Percentiles rank a stretch among this genome's conserved stretches.
phyloP scores from a whole-genome alignment of 2,329 filamentous ascomycete species.

The Penicillium palitans region DNA sequence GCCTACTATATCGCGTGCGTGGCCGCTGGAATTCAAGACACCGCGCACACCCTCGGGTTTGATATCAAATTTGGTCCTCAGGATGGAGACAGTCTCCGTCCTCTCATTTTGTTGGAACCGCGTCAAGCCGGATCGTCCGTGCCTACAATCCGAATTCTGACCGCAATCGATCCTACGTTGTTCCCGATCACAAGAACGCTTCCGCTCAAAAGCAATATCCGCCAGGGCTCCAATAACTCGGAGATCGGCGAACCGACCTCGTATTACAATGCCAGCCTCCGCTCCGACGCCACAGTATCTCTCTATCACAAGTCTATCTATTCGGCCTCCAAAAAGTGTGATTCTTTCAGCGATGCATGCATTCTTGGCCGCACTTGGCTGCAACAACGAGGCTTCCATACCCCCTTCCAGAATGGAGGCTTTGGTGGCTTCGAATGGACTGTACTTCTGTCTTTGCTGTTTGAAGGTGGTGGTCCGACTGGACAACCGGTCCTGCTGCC shows the following conservation, averaged over 20 bases:
- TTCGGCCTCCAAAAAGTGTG: constrained; percentile 65
- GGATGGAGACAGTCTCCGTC: constrained; percentile 74
- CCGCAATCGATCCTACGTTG: constrained; percentile 65
- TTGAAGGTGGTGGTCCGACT: constrained; percentile 73
- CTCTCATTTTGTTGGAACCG: constrained; percentile 58
- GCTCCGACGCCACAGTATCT: constrained; percentile 72
- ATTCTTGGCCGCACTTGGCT: constrained; percentile 87
- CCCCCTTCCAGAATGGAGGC: constrained; percentile 70
- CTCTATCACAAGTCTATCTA: constrained; percentile 75
- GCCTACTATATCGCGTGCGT: constrained; percentile 88
- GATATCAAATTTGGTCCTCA: constrained; percentile 64
- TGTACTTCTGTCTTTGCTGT: constrained; percentile 72
- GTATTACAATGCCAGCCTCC: constrained; percentile 85
- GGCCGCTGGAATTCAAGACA: constrained; percentile 65
- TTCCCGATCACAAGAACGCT: constrained; percentile 73
- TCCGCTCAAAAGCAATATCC: constrained; percentile 68
- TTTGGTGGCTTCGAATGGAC: constrained; percentile 95
- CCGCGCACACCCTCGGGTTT: constrained; percentile 53
- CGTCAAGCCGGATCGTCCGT: constrained; percentile 37
- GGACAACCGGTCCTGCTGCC: constrained; percentile 71
- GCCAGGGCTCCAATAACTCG: constrained; percentile 50
- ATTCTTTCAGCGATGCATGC: constrained; percentile 78
- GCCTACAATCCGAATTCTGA: constrained; percentile 65
- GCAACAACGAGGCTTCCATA: constrained; percentile 77
- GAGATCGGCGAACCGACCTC: constrained; percentile 61